Evolutionary conservation across 1,284 basidiomycete genomes (phyloP).

Genomic region (Mycena sp.): DNA sequence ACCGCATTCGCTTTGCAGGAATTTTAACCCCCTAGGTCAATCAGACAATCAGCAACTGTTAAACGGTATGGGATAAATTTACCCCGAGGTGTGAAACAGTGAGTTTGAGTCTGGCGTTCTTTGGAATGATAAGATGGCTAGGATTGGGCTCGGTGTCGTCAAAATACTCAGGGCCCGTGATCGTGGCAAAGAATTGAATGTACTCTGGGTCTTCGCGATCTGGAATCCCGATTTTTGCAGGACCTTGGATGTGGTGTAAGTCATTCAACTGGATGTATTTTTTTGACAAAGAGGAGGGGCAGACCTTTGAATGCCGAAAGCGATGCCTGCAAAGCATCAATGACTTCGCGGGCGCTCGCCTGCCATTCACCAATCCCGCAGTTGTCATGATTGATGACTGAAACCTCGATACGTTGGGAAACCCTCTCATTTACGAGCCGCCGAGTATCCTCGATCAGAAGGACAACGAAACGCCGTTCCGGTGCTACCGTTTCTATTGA

Average conservation of each 20-base stretch:
- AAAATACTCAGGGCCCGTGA: background rate
- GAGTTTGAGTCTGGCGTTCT: background rate
- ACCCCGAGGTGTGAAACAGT: background rate
- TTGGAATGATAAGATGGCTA: no score
- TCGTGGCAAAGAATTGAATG: background rate
- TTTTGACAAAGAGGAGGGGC: background rate
- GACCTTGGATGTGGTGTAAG: background rate
- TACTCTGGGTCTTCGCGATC: background rate
- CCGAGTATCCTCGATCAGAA: background rate
- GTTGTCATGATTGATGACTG: background rate
- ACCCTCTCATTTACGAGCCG: background rate
- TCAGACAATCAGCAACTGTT: no score
- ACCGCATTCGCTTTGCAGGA: background rate
- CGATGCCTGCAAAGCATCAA: background rate
- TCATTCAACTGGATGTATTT: no score
- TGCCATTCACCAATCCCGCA: background rate
- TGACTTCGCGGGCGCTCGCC: background rate
- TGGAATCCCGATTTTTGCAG: background rate
- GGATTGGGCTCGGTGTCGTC: background rate
- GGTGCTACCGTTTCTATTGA: no score
- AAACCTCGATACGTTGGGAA: background rate
- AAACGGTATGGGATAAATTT: background rate
- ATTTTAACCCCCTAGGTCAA: background rate
- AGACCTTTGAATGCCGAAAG: background rate
- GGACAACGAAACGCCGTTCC: background rate